Evolutionary conservation across 1,139 yeast species (phyloP).

Genomic region (Sugiyamaella castrensis): DNA sequence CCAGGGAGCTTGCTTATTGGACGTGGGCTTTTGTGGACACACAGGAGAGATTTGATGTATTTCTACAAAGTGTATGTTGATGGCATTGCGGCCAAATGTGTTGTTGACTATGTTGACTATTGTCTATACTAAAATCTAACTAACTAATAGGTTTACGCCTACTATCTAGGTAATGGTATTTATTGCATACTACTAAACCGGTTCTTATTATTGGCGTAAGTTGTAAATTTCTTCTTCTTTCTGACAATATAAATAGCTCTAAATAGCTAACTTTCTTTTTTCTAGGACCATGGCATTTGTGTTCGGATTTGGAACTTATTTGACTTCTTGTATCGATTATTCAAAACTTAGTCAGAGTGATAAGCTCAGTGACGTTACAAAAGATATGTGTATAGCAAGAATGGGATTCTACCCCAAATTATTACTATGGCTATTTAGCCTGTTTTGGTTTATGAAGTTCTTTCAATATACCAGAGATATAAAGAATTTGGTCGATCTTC

Average conservation of each 20-base stretch:
- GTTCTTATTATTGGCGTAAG: conserved; percentile 51
- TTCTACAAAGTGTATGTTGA: too few species aligned
- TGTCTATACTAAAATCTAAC: too few species aligned
- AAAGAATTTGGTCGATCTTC: conserved; percentile 58
- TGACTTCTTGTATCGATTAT: conserved; percentile 83
- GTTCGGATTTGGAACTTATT: conserved; percentile 69
- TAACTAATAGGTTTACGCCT: conserved; percentile 54
- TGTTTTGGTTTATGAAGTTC: conserved; percentile 55
- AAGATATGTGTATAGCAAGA: conserved; percentile 58
- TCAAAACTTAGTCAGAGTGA: conserved; percentile 42
- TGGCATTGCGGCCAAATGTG: too few species aligned
- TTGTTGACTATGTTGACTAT: too few species aligned
- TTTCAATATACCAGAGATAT: conserved; percentile 52
- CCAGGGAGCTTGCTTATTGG: conserved; percentile 84
- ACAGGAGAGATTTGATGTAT: too few species aligned
- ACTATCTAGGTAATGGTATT: conserved; percentile 83
- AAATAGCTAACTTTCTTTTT: too few species aligned
- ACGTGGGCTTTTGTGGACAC: conserved; percentile 62
- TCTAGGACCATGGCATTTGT: conserved; percentile 64
- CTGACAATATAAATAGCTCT: conserved; percentile 21
- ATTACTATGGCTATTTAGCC: conserved; percentile 58
- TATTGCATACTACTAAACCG: conserved; percentile 68
- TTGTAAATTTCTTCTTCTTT: conserved; percentile 7
- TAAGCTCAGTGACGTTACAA: conserved; percentile 48
- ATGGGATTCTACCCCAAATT: conserved; percentile 51